phyloP scores from a whole-genome alignment of 306 rosid species.

The Begonia fuchsioides region DNA sequence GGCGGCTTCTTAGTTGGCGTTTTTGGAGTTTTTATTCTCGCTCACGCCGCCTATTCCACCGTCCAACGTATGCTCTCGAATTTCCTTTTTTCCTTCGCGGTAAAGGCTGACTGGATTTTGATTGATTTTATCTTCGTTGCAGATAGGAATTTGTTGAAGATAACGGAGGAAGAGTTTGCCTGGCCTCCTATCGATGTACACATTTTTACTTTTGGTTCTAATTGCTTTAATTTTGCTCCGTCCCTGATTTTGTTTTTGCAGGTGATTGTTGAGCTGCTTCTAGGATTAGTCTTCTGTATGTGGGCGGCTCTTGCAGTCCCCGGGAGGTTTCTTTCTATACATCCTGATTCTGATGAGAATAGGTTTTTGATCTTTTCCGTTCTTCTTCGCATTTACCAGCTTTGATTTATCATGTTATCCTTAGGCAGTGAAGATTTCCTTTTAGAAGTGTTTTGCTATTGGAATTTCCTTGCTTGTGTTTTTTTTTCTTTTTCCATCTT shows the following conservation, averaged over 20 bases:
- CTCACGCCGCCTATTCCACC: constrained; percentile 67
- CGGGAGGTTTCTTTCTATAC: constrained; percentile 61
- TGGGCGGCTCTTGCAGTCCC: constrained; percentile 71
- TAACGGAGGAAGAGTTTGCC: constrained; percentile 75
- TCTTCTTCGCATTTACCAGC: too few relatives aligned
- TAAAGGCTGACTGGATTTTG: not conserved
- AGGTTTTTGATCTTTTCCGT: constrained; percentile 21
- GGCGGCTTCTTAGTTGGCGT: constrained; percentile 38
- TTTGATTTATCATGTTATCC: too few relatives aligned
- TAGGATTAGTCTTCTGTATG: constrained; percentile 44
- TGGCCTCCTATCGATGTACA: constrained; percentile 59
- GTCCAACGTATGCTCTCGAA: constrained; percentile 36
- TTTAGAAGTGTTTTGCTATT: too few relatives aligned
- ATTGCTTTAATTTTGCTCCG: too few relatives aligned
- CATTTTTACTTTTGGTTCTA: constrained; percentile 1
- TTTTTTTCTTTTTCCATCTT: too few relatives aligned
- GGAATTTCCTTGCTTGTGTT: too few relatives aligned
- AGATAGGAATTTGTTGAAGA: constrained; percentile 80
- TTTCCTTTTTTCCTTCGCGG: not conserved
- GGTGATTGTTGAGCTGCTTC: constrained; percentile 50
- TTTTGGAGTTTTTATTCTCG: constrained; percentile 39
- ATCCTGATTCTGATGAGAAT: constrained; percentile 68
- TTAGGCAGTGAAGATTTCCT: too few relatives aligned
- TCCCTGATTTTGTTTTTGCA: constrained; percentile 3
- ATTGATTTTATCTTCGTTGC: constrained; percentile 20